Evolutionary conservation across 179 eudicot genomes (phyloP).

Genomic region (Actinidia chinensis): DNA sequence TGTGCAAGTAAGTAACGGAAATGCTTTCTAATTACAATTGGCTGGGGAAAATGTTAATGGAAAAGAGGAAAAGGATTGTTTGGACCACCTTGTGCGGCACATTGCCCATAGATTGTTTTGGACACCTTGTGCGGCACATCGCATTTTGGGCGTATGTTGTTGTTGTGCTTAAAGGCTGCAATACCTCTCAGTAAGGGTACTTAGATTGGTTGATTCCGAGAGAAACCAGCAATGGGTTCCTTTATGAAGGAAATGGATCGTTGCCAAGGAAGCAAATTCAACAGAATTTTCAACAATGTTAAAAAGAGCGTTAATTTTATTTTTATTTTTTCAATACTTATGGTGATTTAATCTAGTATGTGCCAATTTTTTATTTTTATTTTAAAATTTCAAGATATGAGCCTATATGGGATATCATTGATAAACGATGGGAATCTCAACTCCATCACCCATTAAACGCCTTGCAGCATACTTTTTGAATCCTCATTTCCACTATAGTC

Average conservation of each 20-base stretch:
- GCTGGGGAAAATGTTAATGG: constrained; percentile 20
- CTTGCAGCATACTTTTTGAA: constrained; percentile 22
- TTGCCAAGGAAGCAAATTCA: constrained; percentile 18
- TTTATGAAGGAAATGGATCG: constrained; percentile 20
- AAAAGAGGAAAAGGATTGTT: neutral
- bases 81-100: neutral
- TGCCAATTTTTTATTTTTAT: neutral
- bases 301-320: neutral
- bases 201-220: neutral
- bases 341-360: neutral
- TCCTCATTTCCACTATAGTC: constrained; percentile 20
- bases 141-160: neutral
- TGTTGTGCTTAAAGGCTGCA: neutral
- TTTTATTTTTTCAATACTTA: neutral
- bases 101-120: constrained; percentile 15
- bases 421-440: constrained; percentile 21
- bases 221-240: neutral
- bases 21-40: constrained; percentile 24
- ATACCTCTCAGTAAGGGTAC: constrained; percentile 4
- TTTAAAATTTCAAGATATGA: constrained; percentile 19
- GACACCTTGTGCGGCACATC: neutral
- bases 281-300: constrained; percentile 6
- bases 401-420: constrained; percentile 18
- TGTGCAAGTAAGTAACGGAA: constrained; percentile 23
- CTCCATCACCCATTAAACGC: constrained; percentile 24